A percentile compares a stretch with the other conserved stretches of the same genome.
Conservation (phyloP, 2,329 filamentous ascomycete genomes). For the Sphaerulina populicola region DNA sequence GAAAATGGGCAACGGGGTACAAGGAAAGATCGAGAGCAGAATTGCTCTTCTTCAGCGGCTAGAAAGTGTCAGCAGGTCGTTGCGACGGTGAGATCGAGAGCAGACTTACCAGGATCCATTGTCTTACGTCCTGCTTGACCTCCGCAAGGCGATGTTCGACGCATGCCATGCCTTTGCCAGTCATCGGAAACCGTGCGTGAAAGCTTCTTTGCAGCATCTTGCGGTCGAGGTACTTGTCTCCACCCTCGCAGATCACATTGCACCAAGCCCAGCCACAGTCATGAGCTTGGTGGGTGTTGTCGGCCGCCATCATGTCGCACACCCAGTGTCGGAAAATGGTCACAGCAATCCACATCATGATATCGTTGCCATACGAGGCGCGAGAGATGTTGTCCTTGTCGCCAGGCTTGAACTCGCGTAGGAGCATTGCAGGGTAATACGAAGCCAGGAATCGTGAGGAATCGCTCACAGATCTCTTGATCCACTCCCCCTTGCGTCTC, state of each 20-base stretch:
- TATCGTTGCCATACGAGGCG: conserved; percentile 41
- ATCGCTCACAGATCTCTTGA: conserved; percentile 26
- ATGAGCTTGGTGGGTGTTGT: conserved; percentile 32
- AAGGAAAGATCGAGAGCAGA: conserved; percentile 35
- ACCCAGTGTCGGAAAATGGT: conserved; percentile 44
- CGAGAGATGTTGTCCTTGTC: conserved; percentile 34
- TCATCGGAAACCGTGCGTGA: conserved; percentile 39
- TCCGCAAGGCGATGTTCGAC: conserved; percentile 36
- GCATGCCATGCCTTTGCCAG: conserved; percentile 37
- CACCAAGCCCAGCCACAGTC: conserved; percentile 45
- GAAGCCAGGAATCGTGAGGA: conserved; percentile 31
- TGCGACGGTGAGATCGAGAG: not conserved
- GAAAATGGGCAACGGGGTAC: conserved; percentile 38
- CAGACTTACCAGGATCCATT: conserved; percentile 28
- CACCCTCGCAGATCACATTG: conserved; percentile 34
- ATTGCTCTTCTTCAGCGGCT: conserved; percentile 34
- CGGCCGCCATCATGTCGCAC: conserved; percentile 35
- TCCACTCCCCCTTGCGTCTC: conserved; percentile 26
- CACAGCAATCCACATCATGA: conserved; percentile 46
- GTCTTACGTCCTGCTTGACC: conserved; percentile 39
- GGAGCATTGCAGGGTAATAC: conserved; percentile 29
- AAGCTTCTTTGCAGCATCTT: conserved; percentile 34
- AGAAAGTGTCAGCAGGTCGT: conserved; percentile 7
- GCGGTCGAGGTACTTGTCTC: conserved; percentile 39
- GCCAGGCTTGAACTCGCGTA: conserved; percentile 25